Evolutionary conservation across 2,329 filamentous ascomycete genomes (phyloP), one percentile per base, ranked within the genome.

Genomic region (Fusarium poae): DNA sequence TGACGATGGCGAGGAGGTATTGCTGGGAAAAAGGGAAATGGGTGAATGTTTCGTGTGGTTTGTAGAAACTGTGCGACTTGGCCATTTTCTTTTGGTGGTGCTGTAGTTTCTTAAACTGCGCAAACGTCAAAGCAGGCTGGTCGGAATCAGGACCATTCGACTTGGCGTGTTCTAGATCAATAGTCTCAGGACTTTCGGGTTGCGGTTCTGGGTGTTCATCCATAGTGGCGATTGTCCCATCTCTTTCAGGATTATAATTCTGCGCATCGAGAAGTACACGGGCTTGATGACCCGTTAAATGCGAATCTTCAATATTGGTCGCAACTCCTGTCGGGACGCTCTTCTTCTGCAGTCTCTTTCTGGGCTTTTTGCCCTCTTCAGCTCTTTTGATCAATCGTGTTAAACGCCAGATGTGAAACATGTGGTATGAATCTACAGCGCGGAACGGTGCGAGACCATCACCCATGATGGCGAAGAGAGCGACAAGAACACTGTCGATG

Each of bases 31-130:
- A 97, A 1, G 93, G 91, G 75, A 89, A 85, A 76, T 97, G 93
- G 0, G 93, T 97, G 34, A 88, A 84, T 0, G 93, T 97, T 79
- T 97, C 93, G 77, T 97, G 91, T 0, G 93, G 92, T 74, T 94
- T 94, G 83, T 97, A 97, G 78, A 95, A 97, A 8, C 91, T 94
- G 77, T 97, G 93, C 0, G 91, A 93, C 71, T 91, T 93, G 75
- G 91, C 86, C 74, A 96, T 91, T 74, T 94, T 95, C 70, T 84
- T 85, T 75, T 94, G 91, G 74, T 97, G 93, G 75, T 96, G 90
- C 51, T 89, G 84, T 12, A 97, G 84, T 49, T 85, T 87, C 62
- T 85, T 84, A 74, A 94, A 91, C 76, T 96, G 91, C 62, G 85
- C 80, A 6, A 82, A 81, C 1, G 83, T 89, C 4, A 96, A 82